Percentiles rank a stretch among this genome's conserved stretches.
phyloP scores from a whole-genome alignment of 2,329 filamentous ascomycete species.

The Pezicula rhizophila region DNA sequence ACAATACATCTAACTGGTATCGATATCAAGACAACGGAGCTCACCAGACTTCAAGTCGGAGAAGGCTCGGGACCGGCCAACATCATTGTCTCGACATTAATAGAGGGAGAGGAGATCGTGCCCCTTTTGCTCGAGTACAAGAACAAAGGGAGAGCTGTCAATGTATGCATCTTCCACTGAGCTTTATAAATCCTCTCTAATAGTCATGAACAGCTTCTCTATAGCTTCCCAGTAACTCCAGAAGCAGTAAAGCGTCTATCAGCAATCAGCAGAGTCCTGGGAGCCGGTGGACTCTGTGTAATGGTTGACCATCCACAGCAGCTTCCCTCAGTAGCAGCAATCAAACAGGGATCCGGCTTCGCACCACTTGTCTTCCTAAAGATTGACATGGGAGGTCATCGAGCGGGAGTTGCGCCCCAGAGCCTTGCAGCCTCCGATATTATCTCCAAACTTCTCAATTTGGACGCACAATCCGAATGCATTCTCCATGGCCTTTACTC shows the following conservation, averaged over 20 bases:
- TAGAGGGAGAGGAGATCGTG: conserved; percentile 63
- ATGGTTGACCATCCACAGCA: conserved; percentile 66
- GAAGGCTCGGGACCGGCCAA: conserved; percentile 37
- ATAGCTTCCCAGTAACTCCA: conserved; percentile 63
- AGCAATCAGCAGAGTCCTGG: conserved; percentile 47
- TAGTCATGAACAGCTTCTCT: conserved; percentile 30
- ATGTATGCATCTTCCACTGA: conserved; percentile 38
- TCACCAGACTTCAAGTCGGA: conserved; percentile 66
- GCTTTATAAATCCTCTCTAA: not conserved
- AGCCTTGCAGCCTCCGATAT: conserved; percentile 41
- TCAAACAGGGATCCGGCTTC: conserved; percentile 36
- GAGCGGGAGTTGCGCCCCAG: conserved; percentile 57
- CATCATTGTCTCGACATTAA: conserved; percentile 68
- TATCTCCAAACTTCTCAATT: conserved; percentile 38
- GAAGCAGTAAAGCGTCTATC: conserved; percentile 56
- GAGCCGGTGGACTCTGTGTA: conserved; percentile 50
- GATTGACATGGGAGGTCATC: conserved; percentile 66
- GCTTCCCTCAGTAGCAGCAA: conserved; percentile 41
- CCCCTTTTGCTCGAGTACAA: conserved; percentile 55
- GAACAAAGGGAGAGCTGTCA: conserved; percentile 45
- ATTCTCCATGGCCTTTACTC: conserved; percentile 62
- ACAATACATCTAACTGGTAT: conserved; percentile 4
- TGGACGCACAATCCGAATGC: conserved; percentile 32
- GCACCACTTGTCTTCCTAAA: conserved; percentile 61
- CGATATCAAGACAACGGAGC: conserved; percentile 51